Evolutionary conservation across 2,329 filamentous ascomycete species (phyloP).

Genomic region (Aspergillus ustus): DNA sequence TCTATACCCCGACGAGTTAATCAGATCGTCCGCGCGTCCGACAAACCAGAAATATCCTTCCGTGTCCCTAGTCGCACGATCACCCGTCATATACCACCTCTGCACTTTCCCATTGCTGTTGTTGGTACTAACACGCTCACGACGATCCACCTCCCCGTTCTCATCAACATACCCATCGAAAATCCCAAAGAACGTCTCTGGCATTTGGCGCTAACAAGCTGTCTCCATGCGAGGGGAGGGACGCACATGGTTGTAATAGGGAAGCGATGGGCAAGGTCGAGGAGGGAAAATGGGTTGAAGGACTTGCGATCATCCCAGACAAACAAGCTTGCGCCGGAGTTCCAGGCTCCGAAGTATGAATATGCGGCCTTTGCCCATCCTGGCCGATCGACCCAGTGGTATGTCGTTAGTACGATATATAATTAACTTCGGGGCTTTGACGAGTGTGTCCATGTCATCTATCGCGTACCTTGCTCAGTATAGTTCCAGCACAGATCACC

Average conservation of each 20-base stretch:
- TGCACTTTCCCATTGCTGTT: too few relatives aligned
- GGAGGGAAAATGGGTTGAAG: neutral
- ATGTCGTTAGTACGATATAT: too few relatives aligned
- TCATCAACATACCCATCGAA: too few relatives aligned
- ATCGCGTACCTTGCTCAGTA: too few relatives aligned
- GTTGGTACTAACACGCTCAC: too few relatives aligned
- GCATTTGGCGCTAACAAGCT: neutral
- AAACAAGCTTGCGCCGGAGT: neutral
- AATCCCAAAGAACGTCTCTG: neutral
- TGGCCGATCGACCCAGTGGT: neutral
- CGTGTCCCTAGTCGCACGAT: neutral
- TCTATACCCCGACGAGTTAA: constrained; percentile 1
- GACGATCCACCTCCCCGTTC: too few relatives aligned
- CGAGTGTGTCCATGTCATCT: too few relatives aligned
- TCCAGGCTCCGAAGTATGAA: neutral
- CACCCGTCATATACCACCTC: too few relatives aligned
- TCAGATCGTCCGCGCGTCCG: constrained; percentile 6
- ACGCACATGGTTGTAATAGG: neutral
- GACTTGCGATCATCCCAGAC: neutral
- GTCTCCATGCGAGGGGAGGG: neutral
- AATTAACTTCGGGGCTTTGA: too few relatives aligned
- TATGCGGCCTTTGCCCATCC: neutral
- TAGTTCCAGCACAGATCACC: too few relatives aligned
- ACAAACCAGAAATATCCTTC: constrained; percentile 7
- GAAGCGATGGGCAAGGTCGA: neutral